These are phyloP conservation scores for Geotrichum carabidarum DNA, from an alignment of 1,139 yeast genomes.

Conservation along the genomic window DNA sequence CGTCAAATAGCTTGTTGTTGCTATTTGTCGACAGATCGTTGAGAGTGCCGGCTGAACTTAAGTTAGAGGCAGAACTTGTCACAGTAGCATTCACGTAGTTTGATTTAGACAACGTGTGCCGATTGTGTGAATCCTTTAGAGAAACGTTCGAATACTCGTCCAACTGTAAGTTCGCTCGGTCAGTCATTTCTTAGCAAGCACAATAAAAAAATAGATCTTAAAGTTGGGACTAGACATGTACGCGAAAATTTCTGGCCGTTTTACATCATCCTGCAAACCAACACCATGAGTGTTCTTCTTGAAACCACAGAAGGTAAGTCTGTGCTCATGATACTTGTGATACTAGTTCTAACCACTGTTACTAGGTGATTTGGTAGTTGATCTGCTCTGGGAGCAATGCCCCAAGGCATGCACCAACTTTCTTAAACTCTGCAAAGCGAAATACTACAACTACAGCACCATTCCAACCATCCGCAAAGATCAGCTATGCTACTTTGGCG, in stretches of 20 bases:
- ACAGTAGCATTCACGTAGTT: conserved; percentile 6
- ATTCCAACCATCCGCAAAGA: conserved; percentile 44
- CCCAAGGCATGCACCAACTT: conserved; percentile 47
- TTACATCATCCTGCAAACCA: conserved; percentile 4
- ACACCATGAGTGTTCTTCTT: conserved; percentile 51
- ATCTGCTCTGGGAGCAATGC: conserved; percentile 40
- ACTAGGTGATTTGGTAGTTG: conserved; percentile 50
- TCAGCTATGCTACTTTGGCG: conserved; percentile 14
- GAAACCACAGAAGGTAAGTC: conserved; percentile 51
- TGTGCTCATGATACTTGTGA: neutral
- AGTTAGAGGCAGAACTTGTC: conserved; percentile 10
- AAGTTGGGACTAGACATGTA: too few relatives aligned
- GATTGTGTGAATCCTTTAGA: neutral
- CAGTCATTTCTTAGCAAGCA: too few relatives aligned
- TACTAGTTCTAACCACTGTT: neutral
- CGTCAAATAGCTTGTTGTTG: conserved; percentile 6
- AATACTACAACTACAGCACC: conserved; percentile 52
- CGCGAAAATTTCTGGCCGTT: neutral
- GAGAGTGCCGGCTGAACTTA: conserved; percentile 16
- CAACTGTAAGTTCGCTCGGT: neutral
- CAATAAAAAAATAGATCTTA: too few relatives aligned
- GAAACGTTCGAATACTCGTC: conserved; percentile 3
- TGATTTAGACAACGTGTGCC: neutral
- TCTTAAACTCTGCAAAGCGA: conserved; percentile 50
- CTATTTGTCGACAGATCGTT: neutral